Conservation (phyloP, 108 stramenopile genomes). For the Skeletonema marinoi region DNA sequence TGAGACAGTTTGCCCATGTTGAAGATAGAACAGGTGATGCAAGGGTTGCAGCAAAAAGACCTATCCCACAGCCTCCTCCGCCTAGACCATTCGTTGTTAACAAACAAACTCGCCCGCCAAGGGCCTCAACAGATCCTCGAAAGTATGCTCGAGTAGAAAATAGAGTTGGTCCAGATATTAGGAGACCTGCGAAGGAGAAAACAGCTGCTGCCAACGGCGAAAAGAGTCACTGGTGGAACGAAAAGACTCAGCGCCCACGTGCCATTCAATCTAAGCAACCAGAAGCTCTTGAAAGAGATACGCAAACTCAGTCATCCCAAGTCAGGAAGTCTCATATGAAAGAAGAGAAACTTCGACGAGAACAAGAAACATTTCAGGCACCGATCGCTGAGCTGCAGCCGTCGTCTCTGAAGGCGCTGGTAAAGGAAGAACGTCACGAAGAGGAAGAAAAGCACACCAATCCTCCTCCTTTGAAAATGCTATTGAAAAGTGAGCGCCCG, state of each 20-base stretch:
- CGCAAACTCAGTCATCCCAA: not conserved
- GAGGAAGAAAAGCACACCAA: not conserved
- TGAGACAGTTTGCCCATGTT: not conserved
- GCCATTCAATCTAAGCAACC: not conserved
- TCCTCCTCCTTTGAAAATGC: not conserved
- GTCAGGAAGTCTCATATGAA: conserved; percentile 5
- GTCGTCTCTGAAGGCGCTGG: not conserved
- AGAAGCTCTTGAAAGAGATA: conserved; percentile 1
- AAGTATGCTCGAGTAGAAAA: not conserved
- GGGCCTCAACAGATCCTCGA: not conserved
- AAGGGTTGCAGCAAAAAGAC: not conserved
- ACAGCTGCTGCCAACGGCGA: not conserved
- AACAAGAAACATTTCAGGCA: not conserved
- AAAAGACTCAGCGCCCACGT: conserved; percentile 20
- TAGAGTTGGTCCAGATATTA: not conserved
- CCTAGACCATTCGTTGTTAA: not conserved
- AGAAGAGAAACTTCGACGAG: not conserved
- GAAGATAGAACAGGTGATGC: not conserved
- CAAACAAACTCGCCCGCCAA: not conserved
- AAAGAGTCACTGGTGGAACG: conserved; percentile 11
- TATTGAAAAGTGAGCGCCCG: not conserved
- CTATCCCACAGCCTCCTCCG: not conserved
- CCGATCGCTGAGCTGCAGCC: not conserved
- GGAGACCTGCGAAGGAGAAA: not conserved
- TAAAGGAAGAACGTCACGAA: not conserved